These are phyloP conservation scores for Simplicillium aogashimaense DNA, from an alignment of 2,329 filamentous ascomycete genomes.

Conservation along the genomic window DNA sequence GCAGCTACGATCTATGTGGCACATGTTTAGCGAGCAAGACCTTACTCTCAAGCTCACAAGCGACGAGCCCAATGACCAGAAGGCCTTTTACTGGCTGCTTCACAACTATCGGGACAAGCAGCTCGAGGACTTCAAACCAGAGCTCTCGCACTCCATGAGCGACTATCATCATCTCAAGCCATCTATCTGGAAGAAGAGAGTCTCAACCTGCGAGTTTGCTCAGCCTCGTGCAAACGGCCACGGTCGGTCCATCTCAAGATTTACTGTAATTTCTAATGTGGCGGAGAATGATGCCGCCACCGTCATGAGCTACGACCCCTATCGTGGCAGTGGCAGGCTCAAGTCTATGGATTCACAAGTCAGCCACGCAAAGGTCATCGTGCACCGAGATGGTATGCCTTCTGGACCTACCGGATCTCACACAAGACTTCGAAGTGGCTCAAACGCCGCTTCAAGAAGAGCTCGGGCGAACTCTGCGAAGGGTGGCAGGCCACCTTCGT, in stretches of 20 bases:
- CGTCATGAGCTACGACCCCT: constrained; percentile 71
- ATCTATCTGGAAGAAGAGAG: constrained; percentile 45
- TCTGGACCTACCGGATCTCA: constrained; percentile 12
- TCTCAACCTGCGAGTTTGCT: constrained; percentile 52
- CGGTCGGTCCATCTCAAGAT: constrained; percentile 46
- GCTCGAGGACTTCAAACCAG: constrained; percentile 75
- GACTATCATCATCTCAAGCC: constrained; percentile 77
- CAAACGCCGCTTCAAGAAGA: constrained; percentile 16
- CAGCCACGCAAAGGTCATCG: constrained; percentile 56
- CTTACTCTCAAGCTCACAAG: constrained; percentile 59
- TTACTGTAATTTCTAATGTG: constrained; percentile 56
- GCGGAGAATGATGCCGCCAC: constrained; percentile 41
- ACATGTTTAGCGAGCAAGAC: constrained; percentile 66
- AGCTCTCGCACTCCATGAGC: constrained; percentile 75
- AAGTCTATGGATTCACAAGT: constrained; percentile 33
- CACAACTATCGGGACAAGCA: constrained; percentile 74
- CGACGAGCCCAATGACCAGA: constrained; percentile 73
- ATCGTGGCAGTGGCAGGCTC: constrained; percentile 53
- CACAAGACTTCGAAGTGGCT: constrained; percentile 24
- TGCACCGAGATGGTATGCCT: constrained; percentile 45
- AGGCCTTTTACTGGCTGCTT: constrained; percentile 83
- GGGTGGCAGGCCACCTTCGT: constrained; percentile 19
- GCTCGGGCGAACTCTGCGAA: constrained; percentile 17
- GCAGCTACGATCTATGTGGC: constrained; percentile 85
- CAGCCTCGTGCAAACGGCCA: constrained; percentile 34